A percentile compares a stretch with the other conserved stretches of the same genome.
These are phyloP conservation scores for Penicillium flavigenum DNA, from an alignment of 495 filamentous ascomycete genomes.

Conservation along the genomic window DNA sequence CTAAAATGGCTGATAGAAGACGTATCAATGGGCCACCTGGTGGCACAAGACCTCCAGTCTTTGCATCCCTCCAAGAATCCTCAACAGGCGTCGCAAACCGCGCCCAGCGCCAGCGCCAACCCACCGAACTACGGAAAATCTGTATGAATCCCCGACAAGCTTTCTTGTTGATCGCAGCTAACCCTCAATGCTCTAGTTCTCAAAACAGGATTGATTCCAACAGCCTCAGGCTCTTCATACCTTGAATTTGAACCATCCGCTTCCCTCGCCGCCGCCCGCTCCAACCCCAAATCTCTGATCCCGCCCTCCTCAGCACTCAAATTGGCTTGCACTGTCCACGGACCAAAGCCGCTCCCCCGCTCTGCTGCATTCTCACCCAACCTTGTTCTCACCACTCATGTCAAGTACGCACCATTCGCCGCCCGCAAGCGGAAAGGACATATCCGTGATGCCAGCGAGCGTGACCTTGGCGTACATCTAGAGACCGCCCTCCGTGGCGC, in stretches of 20 bases:
- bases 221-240: constrained; percentile 91
- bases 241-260: constrained; percentile 73
- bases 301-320: constrained; percentile 68
- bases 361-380: constrained; percentile 87
- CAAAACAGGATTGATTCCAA: constrained; percentile 88
- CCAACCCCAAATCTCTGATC: constrained; percentile 47
- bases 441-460: constrained; percentile 79
- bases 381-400: constrained; percentile 82
- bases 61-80: constrained; percentile 47
- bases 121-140: constrained; percentile 73
- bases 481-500: constrained; percentile 87
- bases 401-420: constrained; percentile 96
- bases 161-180: constrained; percentile 11
- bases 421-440: constrained; percentile 79
- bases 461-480: constrained; percentile 86
- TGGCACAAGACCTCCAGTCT: constrained; percentile 74
- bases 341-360: constrained; percentile 84
- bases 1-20: constrained; percentile 77
- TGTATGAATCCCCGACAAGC: constrained; percentile 55
- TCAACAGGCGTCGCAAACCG: constrained; percentile 38
- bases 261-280: constrained; percentile 47
- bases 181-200: constrained; percentile 57
- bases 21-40: constrained; percentile 85
- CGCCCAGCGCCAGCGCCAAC: constrained; percentile 53
- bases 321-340: constrained; percentile 87